A percentile compares a stretch with the other conserved stretches of the same genome.
Evolutionary conservation across 2,329 filamentous ascomycete species (phyloP).

Genomic region (Berkeleyomyces rouxiae): DNA sequence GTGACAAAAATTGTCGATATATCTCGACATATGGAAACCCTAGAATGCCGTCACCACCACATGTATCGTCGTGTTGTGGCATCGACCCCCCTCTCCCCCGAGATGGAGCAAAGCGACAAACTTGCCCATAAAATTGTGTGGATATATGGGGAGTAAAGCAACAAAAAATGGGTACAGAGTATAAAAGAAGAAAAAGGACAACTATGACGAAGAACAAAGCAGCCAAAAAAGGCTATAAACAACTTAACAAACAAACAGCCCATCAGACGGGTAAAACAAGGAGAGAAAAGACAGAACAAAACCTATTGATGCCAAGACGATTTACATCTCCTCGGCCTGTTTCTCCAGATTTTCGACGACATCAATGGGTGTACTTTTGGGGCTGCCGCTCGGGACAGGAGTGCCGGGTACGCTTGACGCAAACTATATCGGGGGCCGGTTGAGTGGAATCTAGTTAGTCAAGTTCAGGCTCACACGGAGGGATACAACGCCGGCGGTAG

Average conservation of each 20-base stretch:
- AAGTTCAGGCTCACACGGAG: not conserved
- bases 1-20: not conserved
- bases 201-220: not conserved
- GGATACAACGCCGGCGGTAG: not conserved
- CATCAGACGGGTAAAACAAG: not conserved
- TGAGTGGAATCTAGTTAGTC: not conserved
- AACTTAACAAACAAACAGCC: not conserved
- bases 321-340: constrained; percentile 16
- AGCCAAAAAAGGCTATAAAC: not conserved
- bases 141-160: not conserved
- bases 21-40: not conserved
- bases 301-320: not conserved
- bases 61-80: not conserved
- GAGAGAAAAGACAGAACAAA: not conserved
- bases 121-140: not conserved
- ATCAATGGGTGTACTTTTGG: constrained; percentile 4
- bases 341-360: constrained; percentile 15
- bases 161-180: not conserved
- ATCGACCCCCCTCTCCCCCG: not conserved
- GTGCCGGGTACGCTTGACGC: constrained; percentile 8
- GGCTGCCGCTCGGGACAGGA: constrained; percentile 5
- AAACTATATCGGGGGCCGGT: constrained; percentile 3
- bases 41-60: not conserved
- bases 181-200: not conserved
- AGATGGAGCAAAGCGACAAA: not conserved